A percentile compares a stretch with the other conserved stretches of the same genome.
These are phyloP conservation scores for Globisporangium cederbergense DNA, from an alignment of 352 stramenopile genomes.

Conservation along the genomic window DNA sequence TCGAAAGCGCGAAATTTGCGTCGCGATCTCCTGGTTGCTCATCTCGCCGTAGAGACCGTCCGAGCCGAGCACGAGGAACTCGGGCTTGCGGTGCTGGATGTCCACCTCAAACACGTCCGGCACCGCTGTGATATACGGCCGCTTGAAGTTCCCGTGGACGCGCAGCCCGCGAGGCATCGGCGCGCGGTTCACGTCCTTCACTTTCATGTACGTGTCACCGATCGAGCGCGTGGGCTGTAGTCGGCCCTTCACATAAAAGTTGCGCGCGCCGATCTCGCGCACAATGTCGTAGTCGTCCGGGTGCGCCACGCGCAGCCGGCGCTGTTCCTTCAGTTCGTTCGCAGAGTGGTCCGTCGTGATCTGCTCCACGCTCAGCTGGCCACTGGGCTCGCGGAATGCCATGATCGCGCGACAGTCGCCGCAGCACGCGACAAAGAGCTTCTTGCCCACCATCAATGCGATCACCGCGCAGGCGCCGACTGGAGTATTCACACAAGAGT, in stretches of 20 bases:
- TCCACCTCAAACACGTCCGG: slow-evolving; percentile 67
- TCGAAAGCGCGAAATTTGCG: slow-evolving; percentile 43
- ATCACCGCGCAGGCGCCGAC: slow-evolving; percentile 63
- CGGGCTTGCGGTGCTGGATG: slow-evolving; percentile 38
- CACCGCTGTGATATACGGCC: slow-evolving; percentile 60
- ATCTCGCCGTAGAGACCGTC: slow-evolving; percentile 62
- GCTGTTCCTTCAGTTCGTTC: slow-evolving; percentile 58
- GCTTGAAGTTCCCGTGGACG: slow-evolving; percentile 50
- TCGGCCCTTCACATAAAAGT: slow-evolving; percentile 71
- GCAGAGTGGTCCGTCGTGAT: slow-evolving; percentile 67
- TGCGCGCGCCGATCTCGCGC: slow-evolving; percentile 56
- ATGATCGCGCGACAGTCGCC: slow-evolving; percentile 68
- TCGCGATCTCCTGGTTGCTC: slow-evolving; percentile 59
- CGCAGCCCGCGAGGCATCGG: slow-evolving; percentile 60
- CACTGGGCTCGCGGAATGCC: slow-evolving; percentile 48
- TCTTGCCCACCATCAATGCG: slow-evolving; percentile 49
- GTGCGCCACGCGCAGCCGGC: slow-evolving; percentile 47
- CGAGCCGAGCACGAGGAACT: slow-evolving; percentile 64
- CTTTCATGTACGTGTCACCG: slow-evolving; percentile 74
- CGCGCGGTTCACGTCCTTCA: slow-evolving; percentile 62
- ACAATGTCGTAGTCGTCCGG: slow-evolving; percentile 69
- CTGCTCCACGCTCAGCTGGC: slow-evolving; percentile 53
- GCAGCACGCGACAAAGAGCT: slow-evolving; percentile 59
- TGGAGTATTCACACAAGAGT: not conserved
- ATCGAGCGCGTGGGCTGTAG: slow-evolving; percentile 64